Percentiles rank a stretch among this genome's conserved stretches.
Evolutionary conservation across 2,329 filamentous ascomycete genomes (phyloP).

Genomic region (Plectosphaerella plurivora): DNA sequence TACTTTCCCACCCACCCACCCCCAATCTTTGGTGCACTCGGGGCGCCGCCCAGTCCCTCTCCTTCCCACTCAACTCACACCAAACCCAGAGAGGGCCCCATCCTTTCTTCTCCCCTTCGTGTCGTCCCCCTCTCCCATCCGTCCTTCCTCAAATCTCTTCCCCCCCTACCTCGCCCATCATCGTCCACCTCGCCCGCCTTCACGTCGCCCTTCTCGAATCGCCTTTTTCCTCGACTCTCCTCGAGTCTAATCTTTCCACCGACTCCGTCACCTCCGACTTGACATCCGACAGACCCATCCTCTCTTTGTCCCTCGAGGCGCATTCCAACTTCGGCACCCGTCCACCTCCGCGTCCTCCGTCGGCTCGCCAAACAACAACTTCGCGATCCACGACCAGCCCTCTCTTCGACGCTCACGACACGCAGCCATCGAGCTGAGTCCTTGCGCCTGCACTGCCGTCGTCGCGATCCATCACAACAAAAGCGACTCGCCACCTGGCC

Average conservation of each 20-base stretch:
- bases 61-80: not conserved
- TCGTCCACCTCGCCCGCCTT: conserved; percentile 6
- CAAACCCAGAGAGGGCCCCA: conserved; percentile 4
- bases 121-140: conserved; percentile 8
- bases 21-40: not conserved
- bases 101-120: conserved; percentile 10
- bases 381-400: conserved; percentile 1
- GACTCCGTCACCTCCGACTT: not conserved
- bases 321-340: not conserved
- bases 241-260: conserved; percentile 7
- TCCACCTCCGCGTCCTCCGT: not conserved
- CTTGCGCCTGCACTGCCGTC: not conserved
- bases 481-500: not conserved
- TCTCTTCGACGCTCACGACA: not conserved
- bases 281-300: not conserved
- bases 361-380: not conserved
- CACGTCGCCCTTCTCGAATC: conserved; percentile 6
- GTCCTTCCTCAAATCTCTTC: conserved; percentile 13
- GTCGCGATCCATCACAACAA: not conserved
- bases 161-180: conserved; percentile 6
- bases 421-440: not conserved
- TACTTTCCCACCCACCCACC: not conserved
- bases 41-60: not conserved
- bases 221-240: conserved; percentile 5
- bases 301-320: conserved; percentile 2